Conservation (phyloP, 257 asterid genomes). For the Galeopsis tetrahit region DNA sequence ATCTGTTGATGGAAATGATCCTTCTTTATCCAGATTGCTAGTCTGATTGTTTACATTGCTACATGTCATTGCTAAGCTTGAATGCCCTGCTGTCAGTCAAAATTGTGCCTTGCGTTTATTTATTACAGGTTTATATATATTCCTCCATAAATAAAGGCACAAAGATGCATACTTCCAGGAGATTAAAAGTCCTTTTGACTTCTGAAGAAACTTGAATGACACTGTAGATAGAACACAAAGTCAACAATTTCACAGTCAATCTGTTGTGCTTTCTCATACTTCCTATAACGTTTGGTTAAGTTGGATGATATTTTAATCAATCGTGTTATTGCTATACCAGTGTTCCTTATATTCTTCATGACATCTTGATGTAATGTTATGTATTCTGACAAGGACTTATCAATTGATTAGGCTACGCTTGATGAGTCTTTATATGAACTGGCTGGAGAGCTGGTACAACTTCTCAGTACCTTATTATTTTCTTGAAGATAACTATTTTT, state of each 20-base stretch:
- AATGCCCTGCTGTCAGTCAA: conserved; percentile 97
- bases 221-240: conserved; percentile 23
- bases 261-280: background rate
- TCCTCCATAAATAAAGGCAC: conserved; percentile 21
- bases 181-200: background rate
- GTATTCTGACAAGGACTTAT: conserved; percentile 40
- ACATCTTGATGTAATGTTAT: conserved; percentile 26
- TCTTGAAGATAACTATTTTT: conserved; percentile 27
- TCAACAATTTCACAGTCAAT: conserved; percentile 6
- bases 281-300: conserved; percentile 8
- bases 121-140: conserved; percentile 72
- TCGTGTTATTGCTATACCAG: conserved; percentile 24
- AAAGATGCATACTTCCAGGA: conserved; percentile 14
- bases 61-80: conserved; percentile 99
- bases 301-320: conserved; percentile 27
- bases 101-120: conserved; percentile 91
- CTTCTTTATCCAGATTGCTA: conserved; percentile 34
- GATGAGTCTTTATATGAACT: conserved; percentile 92
- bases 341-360: conserved; percentile 24
- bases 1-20: conserved; percentile 29
- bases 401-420: conserved; percentile 81
- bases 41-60: conserved; percentile 41
- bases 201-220: conserved; percentile 26
- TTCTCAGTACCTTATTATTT: conserved; percentile 24
- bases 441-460: conserved; percentile 98